These are phyloP conservation scores for Peronospora belbahrii DNA, from an alignment of 352 stramenopile species.

Conservation along the genomic window DNA sequence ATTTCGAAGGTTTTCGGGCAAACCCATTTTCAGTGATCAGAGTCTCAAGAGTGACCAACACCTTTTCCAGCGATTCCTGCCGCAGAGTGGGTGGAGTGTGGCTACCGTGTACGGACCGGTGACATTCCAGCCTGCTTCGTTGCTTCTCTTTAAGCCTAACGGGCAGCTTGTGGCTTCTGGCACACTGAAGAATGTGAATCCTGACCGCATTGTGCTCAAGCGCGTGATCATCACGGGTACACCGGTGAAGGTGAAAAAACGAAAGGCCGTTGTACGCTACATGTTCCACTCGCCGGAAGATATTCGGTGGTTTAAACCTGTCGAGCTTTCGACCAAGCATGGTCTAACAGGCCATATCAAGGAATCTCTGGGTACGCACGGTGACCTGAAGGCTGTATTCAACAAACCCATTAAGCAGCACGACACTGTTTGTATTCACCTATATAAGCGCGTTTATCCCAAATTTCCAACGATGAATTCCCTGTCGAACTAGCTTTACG, in stretches of 20 bases:
- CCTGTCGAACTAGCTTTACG: constrained; percentile 24
- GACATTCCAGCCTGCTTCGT: constrained; percentile 94
- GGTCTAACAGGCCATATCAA: constrained; percentile 97
- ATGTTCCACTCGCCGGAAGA: constrained; percentile 99
- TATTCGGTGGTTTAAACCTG: constrained; percentile 97
- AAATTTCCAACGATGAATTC: constrained; percentile 81
- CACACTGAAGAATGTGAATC: constrained; percentile 93
- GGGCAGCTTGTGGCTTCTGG: constrained; percentile 90
- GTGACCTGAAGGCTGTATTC: constrained; percentile 98
- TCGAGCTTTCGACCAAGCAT: constrained; percentile 96
- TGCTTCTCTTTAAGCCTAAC: constrained; percentile 89
- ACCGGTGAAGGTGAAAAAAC: constrained; percentile 97
- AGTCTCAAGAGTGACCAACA: constrained; percentile 99
- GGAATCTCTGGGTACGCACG: constrained; percentile 97
- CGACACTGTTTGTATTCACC: constrained; percentile 96
- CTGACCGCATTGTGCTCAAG: constrained; percentile 97
- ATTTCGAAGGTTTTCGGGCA: constrained; percentile 90
- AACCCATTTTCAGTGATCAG: constrained; percentile 95
- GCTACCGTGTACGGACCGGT: constrained; percentile 88
- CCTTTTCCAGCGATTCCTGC: constrained; percentile 97
- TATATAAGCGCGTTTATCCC: constrained; percentile 99
- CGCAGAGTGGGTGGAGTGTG: constrained; percentile 85
- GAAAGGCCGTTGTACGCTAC: constrained; percentile 96
- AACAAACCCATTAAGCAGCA: constrained; percentile 99
- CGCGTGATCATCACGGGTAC: constrained; percentile 97